phyloP scores from a whole-genome alignment of 495 filamentous ascomycete species.

The Aspergillus nidulans region DNA sequence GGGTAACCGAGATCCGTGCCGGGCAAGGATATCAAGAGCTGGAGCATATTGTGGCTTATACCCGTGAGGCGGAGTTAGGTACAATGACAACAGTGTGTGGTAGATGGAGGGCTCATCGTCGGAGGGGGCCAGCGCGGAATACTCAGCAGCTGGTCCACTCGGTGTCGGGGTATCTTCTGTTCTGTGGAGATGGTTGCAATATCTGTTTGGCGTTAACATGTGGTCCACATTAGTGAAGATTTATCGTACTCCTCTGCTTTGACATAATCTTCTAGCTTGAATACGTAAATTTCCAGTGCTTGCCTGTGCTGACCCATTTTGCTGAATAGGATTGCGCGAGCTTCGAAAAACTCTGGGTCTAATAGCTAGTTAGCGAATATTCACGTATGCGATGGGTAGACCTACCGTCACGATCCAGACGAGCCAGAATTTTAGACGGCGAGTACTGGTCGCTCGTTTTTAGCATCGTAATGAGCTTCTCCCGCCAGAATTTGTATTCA shows the following conservation, averaged over 20 bases:
- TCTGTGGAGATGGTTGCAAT: constrained; percentile 81
- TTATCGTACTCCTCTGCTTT: constrained; percentile 83
- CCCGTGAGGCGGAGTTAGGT: constrained; percentile 75
- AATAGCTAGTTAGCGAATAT: neutral
- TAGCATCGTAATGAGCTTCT: constrained; percentile 69
- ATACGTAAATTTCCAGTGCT: constrained; percentile 93
- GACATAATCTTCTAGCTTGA: constrained; percentile 76
- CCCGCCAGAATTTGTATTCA: constrained; percentile 52
- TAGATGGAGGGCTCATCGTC: constrained; percentile 73
- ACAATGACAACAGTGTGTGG: constrained; percentile 83
- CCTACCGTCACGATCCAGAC: constrained; percentile 75
- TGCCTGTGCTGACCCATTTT: constrained; percentile 96
- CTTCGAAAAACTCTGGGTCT: constrained; percentile 87
- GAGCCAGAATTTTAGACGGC: constrained; percentile 64
- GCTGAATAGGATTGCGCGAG: constrained; percentile 84
- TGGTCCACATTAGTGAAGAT: neutral
- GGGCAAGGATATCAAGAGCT: constrained; percentile 80
- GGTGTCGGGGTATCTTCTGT: constrained; percentile 41
- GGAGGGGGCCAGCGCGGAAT: constrained; percentile 41
- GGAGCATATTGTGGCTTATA: constrained; percentile 70
- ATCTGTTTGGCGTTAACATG: constrained; percentile 51
- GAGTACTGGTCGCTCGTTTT: constrained; percentile 75
- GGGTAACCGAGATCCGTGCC: constrained; percentile 87
- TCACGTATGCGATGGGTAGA: constrained; percentile 2
- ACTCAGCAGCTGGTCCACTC: constrained; percentile 31